Base-by-base conservation (phyloP, 2,329 filamentous ascomycete genomes). In the Incumbomyces lentus region DNA sequence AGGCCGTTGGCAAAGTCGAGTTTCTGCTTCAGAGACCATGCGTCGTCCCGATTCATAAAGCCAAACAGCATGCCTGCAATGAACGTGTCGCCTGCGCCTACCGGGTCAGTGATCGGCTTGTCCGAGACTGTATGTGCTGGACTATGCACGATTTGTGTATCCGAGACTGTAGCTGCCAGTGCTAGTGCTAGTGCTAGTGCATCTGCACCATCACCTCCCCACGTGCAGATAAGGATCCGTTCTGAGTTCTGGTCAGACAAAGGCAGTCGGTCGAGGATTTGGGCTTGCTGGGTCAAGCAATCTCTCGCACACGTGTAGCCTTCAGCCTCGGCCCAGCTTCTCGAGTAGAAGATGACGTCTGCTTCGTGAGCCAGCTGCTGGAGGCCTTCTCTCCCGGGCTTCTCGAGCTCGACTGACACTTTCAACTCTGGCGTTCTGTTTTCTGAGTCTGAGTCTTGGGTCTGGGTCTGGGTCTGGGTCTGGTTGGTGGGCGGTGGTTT, bases 1-100 rank as follows among this genome's bases (percentile, higher is more conserved):
- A 87, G 62, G 48, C 73, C 69, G 53, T 81, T 82, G 39, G 81
- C 80, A 63, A 84, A 82, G 29, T 58, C 61, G 50, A 84, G 60
- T 55, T 71, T 76, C 47, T 63, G 60, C 42, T 63, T 54, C 39
- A 71, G 57, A 37, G 42, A 45, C 42, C 42, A 45, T 52, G 72
- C 65, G 7, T 62, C 57, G 36, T 58, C 54, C 52, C 71, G 71
- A 58, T 69, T 74, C 47, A 74, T 63, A 50, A 84, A 62, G 31
- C 69, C 72, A 63, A 80, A 85, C 40, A 87, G 64, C 62, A 84
- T 78, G 49, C 81, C 82, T 30, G 82, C 83, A 52, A 83, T 76
- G 58, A 87, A 87, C 0, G 83, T 86, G 59, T 87, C 84, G 54
- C 84, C 84, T 36, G 83, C 83, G 46, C 83, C 84, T 50, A 86